phyloP scores from a whole-genome alignment of 1,284 basidiomycete species.

The Cutaneotrichosporon cavernicola region DNA sequence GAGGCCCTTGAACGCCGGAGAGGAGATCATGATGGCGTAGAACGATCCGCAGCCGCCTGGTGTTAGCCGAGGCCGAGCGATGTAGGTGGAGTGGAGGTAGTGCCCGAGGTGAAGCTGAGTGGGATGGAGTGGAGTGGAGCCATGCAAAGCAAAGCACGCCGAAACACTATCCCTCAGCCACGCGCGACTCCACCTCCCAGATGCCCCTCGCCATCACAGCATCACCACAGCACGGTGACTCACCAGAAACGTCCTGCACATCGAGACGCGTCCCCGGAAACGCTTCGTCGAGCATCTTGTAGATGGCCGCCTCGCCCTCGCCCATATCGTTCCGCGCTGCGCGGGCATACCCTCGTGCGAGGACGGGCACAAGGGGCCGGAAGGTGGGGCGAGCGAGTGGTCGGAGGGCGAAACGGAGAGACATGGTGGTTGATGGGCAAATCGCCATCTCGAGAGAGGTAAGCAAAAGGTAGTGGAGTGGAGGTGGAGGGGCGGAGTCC shows the following conservation, averaged over 20 bases:
- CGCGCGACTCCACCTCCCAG: no score
- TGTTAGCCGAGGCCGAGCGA: neutral
- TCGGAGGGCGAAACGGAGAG: conserved; percentile 9
- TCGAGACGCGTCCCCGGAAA: conserved; percentile 73
- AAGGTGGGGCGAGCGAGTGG: conserved; percentile 8
- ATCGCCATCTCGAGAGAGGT: neutral
- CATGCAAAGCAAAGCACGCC: no score
- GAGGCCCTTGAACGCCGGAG: conserved; percentile 78
- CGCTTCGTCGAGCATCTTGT: conserved; percentile 66
- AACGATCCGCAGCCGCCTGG: conserved; percentile 93
- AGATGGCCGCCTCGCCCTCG: conserved; percentile 69
- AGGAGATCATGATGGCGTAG: conserved; percentile 88
- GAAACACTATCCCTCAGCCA: no score
- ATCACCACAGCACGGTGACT: conserved; percentile 29
- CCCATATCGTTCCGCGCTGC: conserved; percentile 37
- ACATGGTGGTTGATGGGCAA: conserved; percentile 5
- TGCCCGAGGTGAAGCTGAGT: no score
- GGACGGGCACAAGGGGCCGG: neutral
- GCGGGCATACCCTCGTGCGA: conserved; percentile 20
- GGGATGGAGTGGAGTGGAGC: no score
- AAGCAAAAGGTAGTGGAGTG: neutral
- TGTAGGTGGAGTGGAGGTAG: no score
- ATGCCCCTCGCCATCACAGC: no score
- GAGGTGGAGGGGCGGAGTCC: no score
- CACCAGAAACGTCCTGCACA: conserved; percentile 88